These are phyloP conservation scores for Voacanga thouarsii DNA, from an alignment of 257 asterid genomes.

Conservation along the genomic window DNA sequence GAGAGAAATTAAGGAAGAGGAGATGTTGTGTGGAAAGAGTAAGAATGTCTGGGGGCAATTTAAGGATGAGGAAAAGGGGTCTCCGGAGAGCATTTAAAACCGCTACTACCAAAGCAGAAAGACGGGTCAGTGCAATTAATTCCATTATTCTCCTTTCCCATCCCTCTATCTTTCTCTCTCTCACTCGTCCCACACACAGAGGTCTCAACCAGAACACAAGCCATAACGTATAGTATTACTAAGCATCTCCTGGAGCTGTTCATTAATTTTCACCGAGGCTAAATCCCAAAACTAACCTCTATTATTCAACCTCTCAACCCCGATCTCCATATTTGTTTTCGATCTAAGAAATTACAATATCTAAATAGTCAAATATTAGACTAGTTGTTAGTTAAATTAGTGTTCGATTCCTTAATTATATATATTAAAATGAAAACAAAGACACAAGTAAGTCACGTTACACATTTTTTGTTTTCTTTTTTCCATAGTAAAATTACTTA, in stretches of 20 bases:
- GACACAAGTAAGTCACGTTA: neutral
- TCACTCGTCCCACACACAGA: neutral
- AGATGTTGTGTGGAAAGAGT: neutral
- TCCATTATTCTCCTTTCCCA: constrained; percentile 26
- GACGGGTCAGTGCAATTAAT: constrained; percentile 41
- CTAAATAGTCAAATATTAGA: too few species aligned
- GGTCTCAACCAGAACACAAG: constrained; percentile 3
- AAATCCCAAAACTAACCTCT: constrained; percentile 5
- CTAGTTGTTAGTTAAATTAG: too few species aligned
- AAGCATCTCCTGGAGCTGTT: neutral
- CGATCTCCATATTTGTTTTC: too few species aligned
- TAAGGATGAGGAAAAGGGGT: constrained; percentile 15
- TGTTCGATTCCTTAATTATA: neutral
- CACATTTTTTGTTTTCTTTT: neutral
- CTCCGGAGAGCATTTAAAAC: constrained; percentile 30
- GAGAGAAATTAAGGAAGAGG: neutral
- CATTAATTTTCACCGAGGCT: neutral
- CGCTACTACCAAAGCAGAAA: constrained; percentile 39
- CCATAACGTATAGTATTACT: neutral
- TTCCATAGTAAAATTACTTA: neutral
- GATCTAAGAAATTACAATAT: too few species aligned
- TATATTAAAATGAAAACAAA: neutral
- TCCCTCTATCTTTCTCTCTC: constrained; percentile 14
- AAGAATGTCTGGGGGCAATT: constrained; percentile 37
- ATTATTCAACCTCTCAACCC: too few species aligned